Percentiles rank a stretch among this genome's conserved stretches.
Evolutionary conservation across 148 eudicot species (phyloP).

Genomic region (Suaeda aralocaspica): DNA sequence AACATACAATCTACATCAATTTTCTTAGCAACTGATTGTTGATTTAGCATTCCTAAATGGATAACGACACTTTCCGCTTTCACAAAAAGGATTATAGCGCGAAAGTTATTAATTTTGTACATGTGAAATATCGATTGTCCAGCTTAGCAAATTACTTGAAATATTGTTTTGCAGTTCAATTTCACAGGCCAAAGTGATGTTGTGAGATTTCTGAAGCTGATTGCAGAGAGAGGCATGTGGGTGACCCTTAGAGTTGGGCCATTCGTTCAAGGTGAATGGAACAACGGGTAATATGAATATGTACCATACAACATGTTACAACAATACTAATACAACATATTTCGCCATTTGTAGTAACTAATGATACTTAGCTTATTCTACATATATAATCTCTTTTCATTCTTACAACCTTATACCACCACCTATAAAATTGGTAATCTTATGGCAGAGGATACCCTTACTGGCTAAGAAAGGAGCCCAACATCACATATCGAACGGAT

Average conservation of each 20-base stretch:
- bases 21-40: not conserved
- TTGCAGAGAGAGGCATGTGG: constrained; percentile 56
- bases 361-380: not conserved
- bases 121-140: too few relatives aligned
- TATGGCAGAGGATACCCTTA: constrained; percentile 74
- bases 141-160: too few relatives aligned
- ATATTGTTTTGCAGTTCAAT: constrained; percentile 44
- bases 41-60: too few relatives aligned
- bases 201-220: constrained; percentile 58
- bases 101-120: too few relatives aligned
- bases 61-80: too few relatives aligned
- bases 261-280: constrained; percentile 85
- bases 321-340: too few relatives aligned
- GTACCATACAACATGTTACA: too few relatives aligned
- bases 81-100: too few relatives aligned
- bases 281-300: constrained; percentile 78
- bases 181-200: constrained; percentile 59
- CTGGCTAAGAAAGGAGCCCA: constrained; percentile 62
- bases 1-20: not conserved
- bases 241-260: constrained; percentile 71
- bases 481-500: constrained; percentile 59
- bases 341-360: too few relatives aligned
- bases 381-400: not conserved
- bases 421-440: too few relatives aligned
- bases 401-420: too few relatives aligned